Conservation (phyloP, 345 rosid species). For the Acer saccharum region DNA sequence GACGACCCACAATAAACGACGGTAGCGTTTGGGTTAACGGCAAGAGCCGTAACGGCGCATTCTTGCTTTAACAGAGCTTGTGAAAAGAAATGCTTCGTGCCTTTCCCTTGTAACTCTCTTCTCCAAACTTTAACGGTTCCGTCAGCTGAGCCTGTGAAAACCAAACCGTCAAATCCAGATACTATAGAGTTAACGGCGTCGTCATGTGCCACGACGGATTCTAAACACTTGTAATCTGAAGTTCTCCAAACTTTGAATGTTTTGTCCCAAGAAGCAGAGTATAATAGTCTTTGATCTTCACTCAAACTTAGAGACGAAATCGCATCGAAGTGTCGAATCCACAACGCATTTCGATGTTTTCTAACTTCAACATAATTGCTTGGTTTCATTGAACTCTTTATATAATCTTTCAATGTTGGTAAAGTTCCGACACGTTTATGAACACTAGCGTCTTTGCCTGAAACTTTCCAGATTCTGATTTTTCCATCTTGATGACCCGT, state of each 20-base stretch:
- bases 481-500: slow-evolving; percentile 95
- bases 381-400: slow-evolving; percentile 58
- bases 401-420: slow-evolving; percentile 61
- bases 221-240: slow-evolving; percentile 68
- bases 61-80: slow-evolving; percentile 81
- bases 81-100: slow-evolving; percentile 82
- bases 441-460: slow-evolving; percentile 42
- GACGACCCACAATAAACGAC: slow-evolving; percentile 81
- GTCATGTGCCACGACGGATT: slow-evolving; percentile 76
- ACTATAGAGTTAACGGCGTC: slow-evolving; percentile 78
- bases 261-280: slow-evolving; percentile 90
- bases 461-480: slow-evolving; percentile 76
- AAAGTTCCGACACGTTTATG: slow-evolving; percentile 70
- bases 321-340: slow-evolving; percentile 75
- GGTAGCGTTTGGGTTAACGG: slow-evolving; percentile 53
- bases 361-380: slow-evolving; percentile 57
- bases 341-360: slow-evolving; percentile 41
- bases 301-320: slow-evolving; percentile 74
- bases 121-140: slow-evolving; percentile 91
- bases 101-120: slow-evolving; percentile 81
- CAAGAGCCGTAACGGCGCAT: slow-evolving; percentile 74
- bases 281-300: slow-evolving; percentile 61
- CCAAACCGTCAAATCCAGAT: slow-evolving; percentile 75
- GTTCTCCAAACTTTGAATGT: slow-evolving; percentile 86
- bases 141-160: slow-evolving; percentile 86